These are phyloP conservation scores for Phialemoniopsis sp. DNA, from an alignment of 2,329 filamentous ascomycete species.

Conservation along the genomic window DNA sequence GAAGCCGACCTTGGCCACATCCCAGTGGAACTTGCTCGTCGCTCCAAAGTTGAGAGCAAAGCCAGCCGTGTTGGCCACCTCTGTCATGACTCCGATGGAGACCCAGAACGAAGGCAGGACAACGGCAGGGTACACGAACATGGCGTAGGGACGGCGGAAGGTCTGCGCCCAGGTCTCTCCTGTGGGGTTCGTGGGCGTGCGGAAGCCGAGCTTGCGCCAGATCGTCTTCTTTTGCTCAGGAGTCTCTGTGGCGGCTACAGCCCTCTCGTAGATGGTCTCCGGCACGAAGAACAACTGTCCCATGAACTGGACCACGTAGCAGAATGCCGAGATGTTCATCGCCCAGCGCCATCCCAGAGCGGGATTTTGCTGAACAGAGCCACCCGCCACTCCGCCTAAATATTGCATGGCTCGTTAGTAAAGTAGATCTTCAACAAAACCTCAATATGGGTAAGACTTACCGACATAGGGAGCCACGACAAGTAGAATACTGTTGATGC, in stretches of 20 bases:
- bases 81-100: slow-evolving; percentile 10
- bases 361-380: slow-evolving; percentile 7
- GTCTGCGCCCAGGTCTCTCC: slow-evolving; percentile 9
- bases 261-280: slow-evolving; percentile 10
- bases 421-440: neutral
- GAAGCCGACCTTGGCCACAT: slow-evolving; percentile 9
- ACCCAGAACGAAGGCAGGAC: slow-evolving; percentile 11
- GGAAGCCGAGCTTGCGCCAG: slow-evolving; percentile 8
- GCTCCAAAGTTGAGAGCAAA: slow-evolving; percentile 11
- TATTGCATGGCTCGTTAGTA: neutral
- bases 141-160: slow-evolving; percentile 8
- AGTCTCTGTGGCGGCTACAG: neutral
- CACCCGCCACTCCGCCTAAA: slow-evolving; percentile 9
- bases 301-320: slow-evolving; percentile 4
- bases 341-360: slow-evolving; percentile 10
- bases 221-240: slow-evolving; percentile 2
- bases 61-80: slow-evolving; percentile 13
- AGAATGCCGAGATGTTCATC: slow-evolving; percentile 10
- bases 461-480: slow-evolving; percentile 10
- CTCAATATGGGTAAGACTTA: too few species aligned
- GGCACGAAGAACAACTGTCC: slow-evolving; percentile 8
- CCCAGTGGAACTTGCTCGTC: slow-evolving; percentile 6
- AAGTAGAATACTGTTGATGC: slow-evolving; percentile 8
- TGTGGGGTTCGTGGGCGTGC: slow-evolving; percentile 9
- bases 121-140: slow-evolving; percentile 13